phyloP scores from a whole-genome alignment of 73 alveolate genomes.

The Stentor roeselii region DNA sequence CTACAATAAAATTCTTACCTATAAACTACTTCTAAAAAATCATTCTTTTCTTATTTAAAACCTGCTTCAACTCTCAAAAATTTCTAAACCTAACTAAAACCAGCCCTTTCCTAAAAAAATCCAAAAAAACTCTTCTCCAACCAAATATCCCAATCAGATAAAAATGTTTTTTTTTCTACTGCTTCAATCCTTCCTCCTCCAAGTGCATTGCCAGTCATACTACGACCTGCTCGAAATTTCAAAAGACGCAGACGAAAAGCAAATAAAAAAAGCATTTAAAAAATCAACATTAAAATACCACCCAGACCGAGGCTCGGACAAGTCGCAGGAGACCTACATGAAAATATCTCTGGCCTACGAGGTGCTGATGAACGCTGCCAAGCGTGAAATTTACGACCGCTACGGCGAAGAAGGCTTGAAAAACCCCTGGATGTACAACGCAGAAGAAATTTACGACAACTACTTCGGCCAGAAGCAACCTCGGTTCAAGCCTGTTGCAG shows the following conservation, averaged over 20 bases:
- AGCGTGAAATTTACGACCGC: conserved; percentile 63
- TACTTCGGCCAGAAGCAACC: conserved; percentile 1
- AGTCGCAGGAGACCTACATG: conserved; percentile 39
- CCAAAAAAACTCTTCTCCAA: too few relatives aligned
- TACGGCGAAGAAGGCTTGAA: conserved; percentile 72
- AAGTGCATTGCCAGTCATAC: too few relatives aligned
- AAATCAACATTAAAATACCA: conserved; percentile 55
- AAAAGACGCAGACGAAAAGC: conserved; percentile 60
- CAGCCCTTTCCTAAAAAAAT: too few relatives aligned
- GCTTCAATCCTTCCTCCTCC: too few relatives aligned
- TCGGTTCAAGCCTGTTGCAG: background rate
- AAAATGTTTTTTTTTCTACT: too few relatives aligned
- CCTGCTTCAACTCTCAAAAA: too few relatives aligned
- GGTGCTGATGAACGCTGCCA: conserved; percentile 65
- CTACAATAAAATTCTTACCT: too few relatives aligned
- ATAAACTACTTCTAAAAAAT: too few relatives aligned
- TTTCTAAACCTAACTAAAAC: too few relatives aligned
- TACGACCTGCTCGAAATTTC: conserved; percentile 53
- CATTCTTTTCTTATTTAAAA: too few relatives aligned
- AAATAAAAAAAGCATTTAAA: conserved; percentile 47
- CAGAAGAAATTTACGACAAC: conserved; percentile 66
- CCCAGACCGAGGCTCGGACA: conserved; percentile 69
- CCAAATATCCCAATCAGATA: too few relatives aligned
- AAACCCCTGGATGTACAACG: conserved; percentile 58
- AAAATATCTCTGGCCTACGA: conserved; percentile 73